These are phyloP conservation scores for Rhodotorula graminis DNA, from an alignment of 768 basidiomycete genomes.

Conservation along the genomic window DNA sequence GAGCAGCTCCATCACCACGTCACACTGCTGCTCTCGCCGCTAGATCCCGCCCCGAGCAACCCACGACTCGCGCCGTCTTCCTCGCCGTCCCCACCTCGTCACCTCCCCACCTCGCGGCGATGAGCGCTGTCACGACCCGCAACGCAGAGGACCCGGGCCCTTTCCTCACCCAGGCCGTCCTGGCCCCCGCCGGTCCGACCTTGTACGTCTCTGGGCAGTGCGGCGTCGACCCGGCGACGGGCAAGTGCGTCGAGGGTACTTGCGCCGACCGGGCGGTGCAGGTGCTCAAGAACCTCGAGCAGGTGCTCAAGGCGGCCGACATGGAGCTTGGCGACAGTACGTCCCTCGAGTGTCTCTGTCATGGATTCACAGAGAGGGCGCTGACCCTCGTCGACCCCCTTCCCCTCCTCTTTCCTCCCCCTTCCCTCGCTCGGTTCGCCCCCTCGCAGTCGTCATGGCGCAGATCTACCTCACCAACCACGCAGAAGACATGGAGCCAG, in stretches of 20 bases:
- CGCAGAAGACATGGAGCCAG: neutral
- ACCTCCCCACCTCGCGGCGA: neutral
- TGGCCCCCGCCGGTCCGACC: neutral
- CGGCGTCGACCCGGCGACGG: neutral
- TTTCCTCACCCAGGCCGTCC: neutral
- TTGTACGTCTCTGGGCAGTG: neutral
- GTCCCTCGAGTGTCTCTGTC: neutral
- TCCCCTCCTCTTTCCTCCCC: too few species aligned
- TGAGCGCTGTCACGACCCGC: neutral
- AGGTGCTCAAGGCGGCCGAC: neutral
- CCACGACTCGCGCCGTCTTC: neutral
- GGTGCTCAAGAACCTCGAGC: neutral
- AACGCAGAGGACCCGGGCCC: neutral
- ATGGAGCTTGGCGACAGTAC: neutral
- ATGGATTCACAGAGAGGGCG: fast-evolving
- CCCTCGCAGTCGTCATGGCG: neutral
- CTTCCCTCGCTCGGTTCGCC: too few species aligned
- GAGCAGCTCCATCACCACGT: too few species aligned
- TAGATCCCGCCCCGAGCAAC: too few species aligned
- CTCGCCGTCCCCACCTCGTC: neutral
- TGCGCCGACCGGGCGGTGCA: neutral
- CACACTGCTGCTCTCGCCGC: too few species aligned
- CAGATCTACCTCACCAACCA: neutral
- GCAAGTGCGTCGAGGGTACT: neutral
- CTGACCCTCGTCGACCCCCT: neutral